Evolutionary conservation across 2,329 filamentous ascomycete genomes (phyloP).

Genomic region (Cordyceps tenuipes): DNA sequence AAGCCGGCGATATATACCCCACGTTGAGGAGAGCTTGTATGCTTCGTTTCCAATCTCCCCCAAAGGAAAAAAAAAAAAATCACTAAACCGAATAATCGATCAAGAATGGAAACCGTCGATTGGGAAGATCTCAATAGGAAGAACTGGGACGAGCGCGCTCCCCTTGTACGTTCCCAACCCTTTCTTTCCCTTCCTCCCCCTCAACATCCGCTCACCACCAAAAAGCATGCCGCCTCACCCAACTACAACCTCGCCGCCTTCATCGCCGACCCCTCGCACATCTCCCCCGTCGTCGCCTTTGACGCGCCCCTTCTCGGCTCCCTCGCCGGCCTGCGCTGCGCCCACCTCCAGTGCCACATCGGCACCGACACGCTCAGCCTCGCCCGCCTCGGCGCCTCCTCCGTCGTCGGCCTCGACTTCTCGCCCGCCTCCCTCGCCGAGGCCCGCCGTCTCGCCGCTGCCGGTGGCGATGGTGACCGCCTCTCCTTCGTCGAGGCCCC

Average conservation of each 20-base stretch:
- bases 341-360: conserved; percentile 16
- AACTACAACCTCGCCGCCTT: conserved; percentile 12
- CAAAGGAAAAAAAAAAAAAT: too few relatives aligned
- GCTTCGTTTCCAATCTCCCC: too few relatives aligned
- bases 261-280: background rate
- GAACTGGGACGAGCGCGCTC: conserved; percentile 13
- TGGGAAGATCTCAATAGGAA: conserved; percentile 12
- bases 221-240: conserved; percentile 11
- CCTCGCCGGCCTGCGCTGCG: conserved; percentile 11
- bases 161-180: conserved; percentile 7
- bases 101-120: conserved; percentile 7
- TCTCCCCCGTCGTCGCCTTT: conserved; percentile 11
- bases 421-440: conserved; percentile 11
- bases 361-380: conserved; percentile 15
- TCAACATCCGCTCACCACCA: background rate
- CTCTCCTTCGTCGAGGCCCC: conserved; percentile 13
- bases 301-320: conserved; percentile 11
- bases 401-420: conserved; percentile 15
- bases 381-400: conserved; percentile 13
- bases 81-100: background rate
- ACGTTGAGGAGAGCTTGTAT: background rate
- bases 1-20: background rate
- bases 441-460: conserved; percentile 11
- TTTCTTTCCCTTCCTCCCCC: background rate
- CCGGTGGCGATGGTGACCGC: conserved; percentile 9